A percentile compares a stretch with the other conserved stretches of the same genome.
phyloP scores from a whole-genome alignment of 768 basidiomycete genomes.

The Suillus paluster region DNA sequence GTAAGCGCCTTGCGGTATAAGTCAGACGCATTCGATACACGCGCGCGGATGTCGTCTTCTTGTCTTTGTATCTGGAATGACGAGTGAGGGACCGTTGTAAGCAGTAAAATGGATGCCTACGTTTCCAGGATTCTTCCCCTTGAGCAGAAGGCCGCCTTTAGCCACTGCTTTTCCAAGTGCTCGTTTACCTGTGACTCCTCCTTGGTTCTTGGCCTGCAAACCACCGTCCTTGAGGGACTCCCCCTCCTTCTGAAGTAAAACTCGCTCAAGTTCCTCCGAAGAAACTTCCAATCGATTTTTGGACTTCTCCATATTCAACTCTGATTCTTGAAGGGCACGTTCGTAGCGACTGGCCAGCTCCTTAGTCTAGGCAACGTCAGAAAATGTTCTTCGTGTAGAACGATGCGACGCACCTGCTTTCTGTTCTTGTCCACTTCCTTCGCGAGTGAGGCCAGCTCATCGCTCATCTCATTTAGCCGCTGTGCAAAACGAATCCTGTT shows the following conservation, averaged over 20 bases:
- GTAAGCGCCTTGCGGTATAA: conserved; percentile 88
- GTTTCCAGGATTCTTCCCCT: conserved; percentile 91
- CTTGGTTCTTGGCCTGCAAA: conserved; percentile 63
- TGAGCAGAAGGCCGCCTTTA: conserved; percentile 87
- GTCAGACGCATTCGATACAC: conserved; percentile 87
- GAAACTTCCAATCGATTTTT: conserved; percentile 85
- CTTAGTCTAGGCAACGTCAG: conserved; percentile 67
- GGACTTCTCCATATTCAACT: conserved; percentile 84
- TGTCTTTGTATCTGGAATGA: conserved; percentile 76
- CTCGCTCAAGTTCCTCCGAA: conserved; percentile 92
- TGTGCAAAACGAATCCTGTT: conserved; percentile 86
- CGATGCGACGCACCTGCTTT: conserved; percentile 64
- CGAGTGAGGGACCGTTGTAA: conserved; percentile 15
- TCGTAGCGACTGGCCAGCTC: conserved; percentile 91
- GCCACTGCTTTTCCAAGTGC: conserved; percentile 90
- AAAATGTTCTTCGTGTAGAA: conserved; percentile 2
- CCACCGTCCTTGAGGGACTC: conserved; percentile 86
- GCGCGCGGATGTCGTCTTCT: conserved; percentile 89
- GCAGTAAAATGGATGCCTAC: conserved; percentile 42
- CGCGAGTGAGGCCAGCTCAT: conserved; percentile 82
- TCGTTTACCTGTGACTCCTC: conserved; percentile 71
- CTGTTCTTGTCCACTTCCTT: conserved; percentile 96
- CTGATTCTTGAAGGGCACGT: conserved; percentile 85
- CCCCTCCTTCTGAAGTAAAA: conserved; percentile 93
- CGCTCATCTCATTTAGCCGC: conserved; percentile 93